Evolutionary conservation across 2,329 filamentous ascomycete genomes (phyloP), one percentile per base, ranked within the genome.

Genomic region (Sporothrix inflata): DNA sequence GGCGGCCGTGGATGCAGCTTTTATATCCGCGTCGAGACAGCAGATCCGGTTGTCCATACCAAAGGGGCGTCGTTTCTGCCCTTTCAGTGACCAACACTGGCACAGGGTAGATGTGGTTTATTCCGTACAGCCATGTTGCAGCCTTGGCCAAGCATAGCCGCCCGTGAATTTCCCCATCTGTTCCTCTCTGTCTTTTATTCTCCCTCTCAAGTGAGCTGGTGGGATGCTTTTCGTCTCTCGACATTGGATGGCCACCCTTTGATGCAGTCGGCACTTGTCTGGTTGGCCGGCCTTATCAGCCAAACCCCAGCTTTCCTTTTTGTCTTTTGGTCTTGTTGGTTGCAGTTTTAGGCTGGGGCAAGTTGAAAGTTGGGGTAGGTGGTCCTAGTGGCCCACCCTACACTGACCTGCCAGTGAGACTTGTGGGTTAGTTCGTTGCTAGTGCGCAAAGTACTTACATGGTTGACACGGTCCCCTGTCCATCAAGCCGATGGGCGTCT

Each of bases 231-330:
- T 49, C 16, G 19, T 16, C 7, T 49, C 40, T 14, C n/a, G 19
- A 27, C n/a, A 65, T 65, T 27, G 60, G 60, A 60, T 40, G 55
- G 5, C 60, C 60, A 24, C 40, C 27, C 19, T 45, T 45, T 27
- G 19, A 49, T 51, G 16, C 21, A 24, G 66, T 73, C 75, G 75
- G 75, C 75, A 76, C 66, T 76, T 76, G 68, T 75, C 73, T 76
- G 74, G 74, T 76, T 76, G 75, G 75, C 71, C 70, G 24, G 49
- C 71, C 24, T 30, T 45, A 70, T 47, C 27, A 42, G 45, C 51
- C 42, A 49, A 49, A 34, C 24, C 45, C 14, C 8, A 19, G 9
- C 19, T 66, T 49, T 12, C 61, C 14, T 1, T 19, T 30, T 30
- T 12, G 42, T 34, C 42, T 11, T 34, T n/a, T n/a, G 12, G 3